Conservation (phyloP, 345 rosid genomes). For the Stellera chamaejasme region DNA sequence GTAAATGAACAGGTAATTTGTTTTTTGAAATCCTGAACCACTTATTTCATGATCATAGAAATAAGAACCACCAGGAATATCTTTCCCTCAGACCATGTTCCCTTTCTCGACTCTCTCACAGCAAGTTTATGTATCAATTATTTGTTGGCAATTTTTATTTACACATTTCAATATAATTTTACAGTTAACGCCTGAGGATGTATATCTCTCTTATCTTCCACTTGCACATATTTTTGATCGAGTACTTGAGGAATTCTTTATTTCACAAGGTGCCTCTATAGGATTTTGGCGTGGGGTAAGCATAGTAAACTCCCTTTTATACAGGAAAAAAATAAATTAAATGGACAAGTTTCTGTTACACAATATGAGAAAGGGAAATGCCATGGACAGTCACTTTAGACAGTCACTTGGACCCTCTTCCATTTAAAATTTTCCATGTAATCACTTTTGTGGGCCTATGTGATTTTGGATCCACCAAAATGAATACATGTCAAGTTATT, state of each 20-base stretch:
- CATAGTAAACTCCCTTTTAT: conserved; percentile 1
- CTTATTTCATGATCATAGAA: neutral
- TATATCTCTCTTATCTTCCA: conserved; percentile 89
- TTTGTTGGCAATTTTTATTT: neutral
- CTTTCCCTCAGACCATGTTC: no score
- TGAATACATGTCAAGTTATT: no score
- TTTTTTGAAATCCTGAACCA: neutral
- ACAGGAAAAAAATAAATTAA: no score
- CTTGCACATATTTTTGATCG: conserved; percentile 97
- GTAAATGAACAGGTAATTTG: conserved; percentile 59
- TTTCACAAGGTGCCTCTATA: conserved; percentile 68
- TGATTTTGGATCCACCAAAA: no score
- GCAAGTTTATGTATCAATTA: no score
- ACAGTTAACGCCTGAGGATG: conserved; percentile 68
- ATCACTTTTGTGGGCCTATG: no score
- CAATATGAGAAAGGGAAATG: neutral
- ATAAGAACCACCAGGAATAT: no score
- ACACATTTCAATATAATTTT: conserved; percentile 9
- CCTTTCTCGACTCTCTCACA: no score
- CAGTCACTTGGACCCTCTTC: no score
- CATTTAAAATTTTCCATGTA: no score
- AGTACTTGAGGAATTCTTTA: conserved; percentile 76
- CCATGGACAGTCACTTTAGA: no score
- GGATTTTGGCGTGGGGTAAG: conserved; percentile 99
- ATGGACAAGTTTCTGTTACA: neutral